Conservation (phyloP, 202 grass and related monocot species). For the Zoysia matrella region DNA sequence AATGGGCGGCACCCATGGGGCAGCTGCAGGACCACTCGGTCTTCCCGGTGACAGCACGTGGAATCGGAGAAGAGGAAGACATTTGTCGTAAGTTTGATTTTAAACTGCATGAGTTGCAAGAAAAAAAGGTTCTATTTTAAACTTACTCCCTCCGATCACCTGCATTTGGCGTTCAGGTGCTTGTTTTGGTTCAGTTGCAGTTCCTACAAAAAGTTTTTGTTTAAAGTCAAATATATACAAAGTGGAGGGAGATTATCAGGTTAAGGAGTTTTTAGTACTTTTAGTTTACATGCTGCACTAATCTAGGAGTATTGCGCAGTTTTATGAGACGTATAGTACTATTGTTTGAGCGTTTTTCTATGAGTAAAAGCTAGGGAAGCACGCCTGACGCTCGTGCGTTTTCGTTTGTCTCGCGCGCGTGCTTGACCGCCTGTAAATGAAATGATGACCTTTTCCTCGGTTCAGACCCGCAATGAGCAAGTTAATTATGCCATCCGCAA, state of each 20-base stretch:
- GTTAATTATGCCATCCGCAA: conserved; percentile 16
- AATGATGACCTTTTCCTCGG: conserved; percentile 38
- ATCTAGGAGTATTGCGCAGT: too few species aligned
- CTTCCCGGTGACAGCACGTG: not conserved
- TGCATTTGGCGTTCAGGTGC: not conserved
- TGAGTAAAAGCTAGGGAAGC: conserved; percentile 28
- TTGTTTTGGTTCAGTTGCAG: not conserved
- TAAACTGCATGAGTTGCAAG: not conserved
- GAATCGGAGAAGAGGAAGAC: not conserved
- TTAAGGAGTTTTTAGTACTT: not conserved
- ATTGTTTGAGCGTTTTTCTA: not conserved
- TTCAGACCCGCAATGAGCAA: conserved; percentile 1
- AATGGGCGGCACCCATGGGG: not conserved
- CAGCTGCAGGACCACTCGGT: conserved; percentile 8
- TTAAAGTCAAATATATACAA: not conserved
- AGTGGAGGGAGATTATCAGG: too few species aligned
- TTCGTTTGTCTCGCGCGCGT: conserved; percentile 38
- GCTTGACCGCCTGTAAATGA: conserved; percentile 22
- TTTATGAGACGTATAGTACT: too few species aligned
- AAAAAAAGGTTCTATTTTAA: too few species aligned
- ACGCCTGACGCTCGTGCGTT: conserved; percentile 48
- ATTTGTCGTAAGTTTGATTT: not conserved
- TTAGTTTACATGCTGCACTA: not conserved
- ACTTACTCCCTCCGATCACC: not conserved
- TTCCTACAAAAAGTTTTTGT: not conserved